A percentile compares a stretch with the other conserved stretches of the same genome.
phyloP scores from a whole-genome alignment of 2,329 filamentous ascomycete species.

The Talaromyces sp. region DNA sequence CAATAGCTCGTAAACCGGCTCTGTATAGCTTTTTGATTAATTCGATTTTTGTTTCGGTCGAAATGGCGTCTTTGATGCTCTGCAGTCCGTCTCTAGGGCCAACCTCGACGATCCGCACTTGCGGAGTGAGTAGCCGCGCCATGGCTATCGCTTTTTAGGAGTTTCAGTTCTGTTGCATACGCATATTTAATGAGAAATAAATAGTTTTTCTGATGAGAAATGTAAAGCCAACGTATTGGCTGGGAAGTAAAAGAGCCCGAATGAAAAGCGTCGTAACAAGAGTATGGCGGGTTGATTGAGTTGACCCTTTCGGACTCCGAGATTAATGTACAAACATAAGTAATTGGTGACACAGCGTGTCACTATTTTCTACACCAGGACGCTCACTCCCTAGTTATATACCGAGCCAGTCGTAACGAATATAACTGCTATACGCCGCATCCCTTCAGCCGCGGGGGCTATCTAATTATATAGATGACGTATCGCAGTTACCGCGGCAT shows the following conservation, averaged over 20 bases:
- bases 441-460: background rate
- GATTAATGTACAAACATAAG: background rate
- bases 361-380: background rate
- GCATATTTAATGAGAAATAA: background rate
- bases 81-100: slow-evolving; percentile 82
- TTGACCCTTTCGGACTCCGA: background rate
- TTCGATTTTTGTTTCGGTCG: slow-evolving; percentile 68
- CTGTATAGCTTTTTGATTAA: slow-evolving; percentile 63
- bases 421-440: background rate
- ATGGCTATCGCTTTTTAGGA: background rate
- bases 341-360: background rate
- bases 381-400: background rate
- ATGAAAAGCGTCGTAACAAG: background rate
- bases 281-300: background rate
- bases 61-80: slow-evolving; percentile 70
- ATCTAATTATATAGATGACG: background rate
- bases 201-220: too few species aligned
- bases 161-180: background rate
- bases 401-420: background rate
- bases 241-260: background rate
- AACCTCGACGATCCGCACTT: slow-evolving; percentile 67
- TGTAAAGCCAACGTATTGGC: background rate
- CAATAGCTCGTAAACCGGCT: slow-evolving; percentile 68
- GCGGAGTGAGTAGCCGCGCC: slow-evolving; percentile 1
- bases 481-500: background rate